phyloP scores from a whole-genome alignment of 768 basidiomycete species.

The Candolleomyces eurysporus region DNA sequence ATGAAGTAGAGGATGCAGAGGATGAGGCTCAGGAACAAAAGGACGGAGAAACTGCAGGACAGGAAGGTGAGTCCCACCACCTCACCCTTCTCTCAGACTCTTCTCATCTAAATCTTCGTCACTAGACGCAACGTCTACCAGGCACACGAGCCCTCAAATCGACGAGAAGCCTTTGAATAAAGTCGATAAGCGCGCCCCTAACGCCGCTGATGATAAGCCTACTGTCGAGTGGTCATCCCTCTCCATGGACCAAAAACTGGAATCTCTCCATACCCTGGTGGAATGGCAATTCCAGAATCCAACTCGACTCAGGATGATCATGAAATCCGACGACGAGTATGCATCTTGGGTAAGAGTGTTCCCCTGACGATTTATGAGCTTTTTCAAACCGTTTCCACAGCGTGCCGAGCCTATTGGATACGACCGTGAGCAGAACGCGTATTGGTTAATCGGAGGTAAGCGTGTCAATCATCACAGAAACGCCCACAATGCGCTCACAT shows the following conservation, averaged over 20 bases:
- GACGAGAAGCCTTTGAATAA: constrained; percentile 8
- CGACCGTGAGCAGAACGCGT: constrained; percentile 74
- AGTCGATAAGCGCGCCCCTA: neutral
- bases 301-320: constrained; percentile 60
- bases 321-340: constrained; percentile 77
- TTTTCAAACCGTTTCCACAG: constrained; percentile 33
- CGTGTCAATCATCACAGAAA: neutral
- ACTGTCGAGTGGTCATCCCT: constrained; percentile 70
- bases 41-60: neutral
- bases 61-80: neutral
- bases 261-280: constrained; percentile 66
- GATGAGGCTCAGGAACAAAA: neutral
- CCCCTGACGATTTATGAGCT: constrained; percentile 6
- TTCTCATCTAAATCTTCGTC: neutral
- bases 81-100: neutral
- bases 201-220: constrained; percentile 23
- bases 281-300: constrained; percentile 92
- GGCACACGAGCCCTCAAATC: neutral
- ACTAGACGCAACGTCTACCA: no score
- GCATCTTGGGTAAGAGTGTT: constrained; percentile 62
- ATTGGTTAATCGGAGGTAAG: constrained; percentile 83
- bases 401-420: constrained; percentile 85
- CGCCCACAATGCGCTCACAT: constrained; percentile 4
- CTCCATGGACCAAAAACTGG: constrained; percentile 68
- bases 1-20: constrained; percentile 9